phyloP scores from a whole-genome alignment of 768 basidiomycete genomes.

The Russula sp. region DNA sequence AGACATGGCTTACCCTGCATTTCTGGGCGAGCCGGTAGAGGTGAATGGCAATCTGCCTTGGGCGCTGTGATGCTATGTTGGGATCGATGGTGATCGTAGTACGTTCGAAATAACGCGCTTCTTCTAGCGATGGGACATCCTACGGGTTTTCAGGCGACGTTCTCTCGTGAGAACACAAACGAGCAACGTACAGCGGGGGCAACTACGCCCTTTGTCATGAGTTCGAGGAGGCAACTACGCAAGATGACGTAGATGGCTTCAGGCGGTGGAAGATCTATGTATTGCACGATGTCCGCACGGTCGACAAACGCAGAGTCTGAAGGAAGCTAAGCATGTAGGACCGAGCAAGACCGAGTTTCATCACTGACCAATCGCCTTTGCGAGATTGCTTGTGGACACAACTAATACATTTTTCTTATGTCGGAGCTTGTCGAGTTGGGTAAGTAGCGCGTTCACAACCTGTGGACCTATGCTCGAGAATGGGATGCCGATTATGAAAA shows the following conservation, averaged over 20 bases:
- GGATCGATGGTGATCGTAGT: slow-evolving; percentile 23
- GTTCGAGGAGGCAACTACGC: slow-evolving; percentile 71
- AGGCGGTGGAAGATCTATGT: slow-evolving; percentile 82
- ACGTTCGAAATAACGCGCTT: slow-evolving; percentile 50
- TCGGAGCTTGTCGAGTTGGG: slow-evolving; percentile 93
- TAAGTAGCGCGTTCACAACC: slow-evolving; percentile 97
- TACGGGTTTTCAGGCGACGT: slow-evolving; percentile 25
- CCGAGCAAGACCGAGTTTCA: neutral
- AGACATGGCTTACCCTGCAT: slow-evolving; percentile 57
- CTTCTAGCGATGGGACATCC: slow-evolving; percentile 55
- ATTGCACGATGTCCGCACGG: slow-evolving; percentile 94
- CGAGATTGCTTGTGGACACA: slow-evolving; percentile 94
- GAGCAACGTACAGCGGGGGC: slow-evolving; percentile 43
- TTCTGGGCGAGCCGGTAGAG: slow-evolving; percentile 62
- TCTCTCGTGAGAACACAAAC: neutral
- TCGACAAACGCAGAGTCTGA: slow-evolving; percentile 93
- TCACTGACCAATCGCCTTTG: slow-evolving; percentile 79
- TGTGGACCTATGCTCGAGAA: slow-evolving; percentile 27
- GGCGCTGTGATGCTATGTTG: slow-evolving; percentile 33
- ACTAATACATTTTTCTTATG: slow-evolving; percentile 90
- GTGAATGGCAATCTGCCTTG: slow-evolving; percentile 47
- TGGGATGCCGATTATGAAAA: neutral
- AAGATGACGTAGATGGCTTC: slow-evolving; percentile 94
- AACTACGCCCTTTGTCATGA: slow-evolving; percentile 68
- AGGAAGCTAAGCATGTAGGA: neutral